Conservation (phyloP, 495 filamentous ascomycete species). For the Neurospora sp. region DNA sequence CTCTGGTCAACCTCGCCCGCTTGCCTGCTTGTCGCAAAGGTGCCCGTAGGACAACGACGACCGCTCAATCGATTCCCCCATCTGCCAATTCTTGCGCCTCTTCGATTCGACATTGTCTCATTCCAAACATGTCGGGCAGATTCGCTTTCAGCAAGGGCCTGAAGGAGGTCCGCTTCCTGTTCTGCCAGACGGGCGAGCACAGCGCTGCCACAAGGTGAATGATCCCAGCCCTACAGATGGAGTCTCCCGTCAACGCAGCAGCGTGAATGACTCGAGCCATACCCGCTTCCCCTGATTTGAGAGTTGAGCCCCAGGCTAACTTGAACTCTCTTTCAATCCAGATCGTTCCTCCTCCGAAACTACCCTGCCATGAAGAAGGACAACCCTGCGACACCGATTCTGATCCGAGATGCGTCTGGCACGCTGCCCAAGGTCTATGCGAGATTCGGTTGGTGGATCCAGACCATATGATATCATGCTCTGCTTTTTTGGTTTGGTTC, state of each 20-base stretch:
- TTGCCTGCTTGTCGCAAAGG: neutral
- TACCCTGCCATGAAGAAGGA: conserved; percentile 99
- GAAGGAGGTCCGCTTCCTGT: conserved; percentile 93
- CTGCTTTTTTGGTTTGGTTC: neutral
- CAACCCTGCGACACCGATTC: conserved; percentile 88
- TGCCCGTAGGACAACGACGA: neutral
- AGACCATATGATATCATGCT: neutral
- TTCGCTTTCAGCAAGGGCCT: conserved; percentile 79
- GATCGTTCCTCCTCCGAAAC: conserved; percentile 78
- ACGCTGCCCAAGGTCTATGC: conserved; percentile 79
- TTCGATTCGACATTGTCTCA: neutral
- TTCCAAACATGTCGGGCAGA: conserved; percentile 69
- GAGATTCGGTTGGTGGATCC: conserved; percentile 65
- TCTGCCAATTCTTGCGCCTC: neutral
- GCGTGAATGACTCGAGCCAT: neutral
- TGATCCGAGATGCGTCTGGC: conserved; percentile 82
- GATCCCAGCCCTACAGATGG: neutral
- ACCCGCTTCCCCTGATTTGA: neutral
- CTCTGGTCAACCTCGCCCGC: conserved; percentile 7
- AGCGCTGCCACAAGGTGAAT: conserved; percentile 75
- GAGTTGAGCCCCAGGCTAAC: neutral
- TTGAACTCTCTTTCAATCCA: conserved; percentile 26
- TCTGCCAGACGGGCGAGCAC: conserved; percentile 86
- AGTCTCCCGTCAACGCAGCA: neutral
- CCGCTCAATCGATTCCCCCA: conserved; percentile 7